phyloP scores from a whole-genome alignment of 805 yeast species.

The Myxozyma melibiosi region DNA sequence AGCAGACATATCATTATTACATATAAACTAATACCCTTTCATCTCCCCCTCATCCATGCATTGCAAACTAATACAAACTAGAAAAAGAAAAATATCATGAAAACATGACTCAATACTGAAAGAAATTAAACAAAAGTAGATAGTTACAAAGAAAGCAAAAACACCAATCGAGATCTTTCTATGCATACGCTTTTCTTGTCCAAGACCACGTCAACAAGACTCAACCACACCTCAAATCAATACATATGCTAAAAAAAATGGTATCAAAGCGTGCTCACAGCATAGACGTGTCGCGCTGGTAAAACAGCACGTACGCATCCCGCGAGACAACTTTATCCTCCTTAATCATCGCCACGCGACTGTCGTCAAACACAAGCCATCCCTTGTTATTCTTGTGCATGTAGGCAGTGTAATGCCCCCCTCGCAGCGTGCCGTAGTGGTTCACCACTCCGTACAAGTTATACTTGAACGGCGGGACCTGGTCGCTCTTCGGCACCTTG shows the following conservation, averaged over 20 bases:
- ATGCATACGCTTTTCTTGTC: too few species aligned
- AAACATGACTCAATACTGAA: too few species aligned
- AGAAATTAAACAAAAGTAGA: too few species aligned
- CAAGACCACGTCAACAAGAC: background rate
- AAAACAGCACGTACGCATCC: constrained; percentile 84
- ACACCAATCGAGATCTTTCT: too few species aligned
- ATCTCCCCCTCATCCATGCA: too few species aligned
- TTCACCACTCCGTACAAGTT: constrained; percentile 78
- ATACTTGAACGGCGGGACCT: constrained; percentile 77
- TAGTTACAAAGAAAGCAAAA: too few species aligned
- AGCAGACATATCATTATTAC: too few species aligned
- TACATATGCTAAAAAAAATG: background rate
- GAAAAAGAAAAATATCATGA: too few species aligned
- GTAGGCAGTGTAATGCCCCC: constrained; percentile 88
- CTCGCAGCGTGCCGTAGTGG: constrained; percentile 77
- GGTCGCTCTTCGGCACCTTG: constrained; percentile 66
- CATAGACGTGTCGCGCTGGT: constrained; percentile 38
- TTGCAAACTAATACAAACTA: too few species aligned
- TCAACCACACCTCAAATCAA: background rate
- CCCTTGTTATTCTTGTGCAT: constrained; percentile 66
- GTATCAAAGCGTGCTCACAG: background rate
- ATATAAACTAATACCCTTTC: too few species aligned
- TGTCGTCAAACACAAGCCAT: constrained; percentile 87
- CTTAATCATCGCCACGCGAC: constrained; percentile 51
- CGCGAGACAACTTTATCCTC: constrained; percentile 58